A percentile compares a stretch with the other conserved stretches of the same genome.
Evolutionary conservation across 352 stramenopile species (phyloP).

Genomic region (Phytophthora gonapodyides): DNA sequence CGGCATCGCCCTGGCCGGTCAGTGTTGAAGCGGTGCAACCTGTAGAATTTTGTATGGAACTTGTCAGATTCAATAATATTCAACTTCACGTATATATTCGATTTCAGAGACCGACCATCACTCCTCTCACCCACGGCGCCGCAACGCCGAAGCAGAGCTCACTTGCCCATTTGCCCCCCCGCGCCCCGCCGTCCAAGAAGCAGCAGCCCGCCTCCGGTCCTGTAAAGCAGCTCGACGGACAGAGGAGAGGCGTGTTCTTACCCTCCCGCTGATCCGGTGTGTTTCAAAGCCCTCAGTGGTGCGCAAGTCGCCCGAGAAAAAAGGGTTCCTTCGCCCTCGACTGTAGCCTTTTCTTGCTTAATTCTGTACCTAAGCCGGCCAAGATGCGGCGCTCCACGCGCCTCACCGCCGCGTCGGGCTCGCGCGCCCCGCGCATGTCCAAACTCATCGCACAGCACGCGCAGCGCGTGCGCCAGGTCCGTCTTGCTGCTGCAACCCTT

Average conservation of each 20-base stretch:
- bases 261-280: constrained; percentile 10
- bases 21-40: background rate
- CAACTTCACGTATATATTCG: constrained; percentile 11
- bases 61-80: background rate
- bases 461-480: constrained; percentile 44
- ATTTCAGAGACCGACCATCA: background rate
- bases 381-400: constrained; percentile 72
- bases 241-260: constrained; percentile 21
- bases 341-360: constrained; percentile 27
- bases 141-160: constrained; percentile 1
- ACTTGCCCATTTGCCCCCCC: constrained; percentile 40
- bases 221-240: constrained; percentile 3
- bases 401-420: constrained; percentile 49
- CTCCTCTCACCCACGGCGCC: constrained; percentile 4
- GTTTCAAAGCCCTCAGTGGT: constrained; percentile 18
- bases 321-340: background rate
- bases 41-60: constrained; percentile 18
- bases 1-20: too few relatives aligned
- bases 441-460: constrained; percentile 56
- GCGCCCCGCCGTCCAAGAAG: constrained; percentile 30
- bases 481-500: constrained; percentile 9
- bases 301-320: constrained; percentile 4
- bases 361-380: constrained; percentile 16
- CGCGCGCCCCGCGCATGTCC: constrained; percentile 61
- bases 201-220: constrained; percentile 6